Evolutionary conservation across 2,329 filamentous ascomycete genomes (phyloP), one percentile per base, ranked within the genome.

Genomic region (Calonectria crousiana): DNA sequence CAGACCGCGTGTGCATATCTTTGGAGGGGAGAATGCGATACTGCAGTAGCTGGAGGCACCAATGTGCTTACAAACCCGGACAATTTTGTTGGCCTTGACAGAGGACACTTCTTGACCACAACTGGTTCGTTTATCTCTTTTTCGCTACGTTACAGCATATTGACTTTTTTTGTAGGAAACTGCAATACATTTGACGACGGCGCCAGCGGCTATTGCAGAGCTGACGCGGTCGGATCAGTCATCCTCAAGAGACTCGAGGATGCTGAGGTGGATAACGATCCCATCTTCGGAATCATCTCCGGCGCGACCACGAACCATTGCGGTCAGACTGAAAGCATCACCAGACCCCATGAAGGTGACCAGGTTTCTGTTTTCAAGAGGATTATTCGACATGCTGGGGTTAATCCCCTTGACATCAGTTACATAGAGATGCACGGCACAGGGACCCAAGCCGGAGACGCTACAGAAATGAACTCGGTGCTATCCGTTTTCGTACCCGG

Each of bases 371-470:
- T 97, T 14, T 96, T 93, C 79, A 90, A 90, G 71, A 88, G 91
- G 49, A 92, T 97, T 34, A 88, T 96, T 1, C 90, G 93, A 62
- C 90, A 94, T 53, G 93, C 94, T 52, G 93, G 93, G 73, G 89
- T 97, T 28, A 92, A 96, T 80, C 93, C 95, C 2, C 89, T 92
- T 66, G 93, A 96, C 76, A 90, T 98, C 64, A 92, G 92, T 83
- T 97, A 96, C 80, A 92, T 98, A 11, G 95, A 97, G 84, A 95
- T 97, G 92, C 95, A 98, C 83, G 95, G 94, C 18, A 98, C 95
- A 3, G 95, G 95, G 38, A 98, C 95, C 0, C 94, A 97, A 83
- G 95, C 94, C 38, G 95, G 94, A 74, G 95, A 98, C 81, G 92
- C 92, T 10, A 93, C 92, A 5, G 95, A 97, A 83, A 96, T 96